Evolutionary conservation across 1,284 basidiomycete species (phyloP).

Genomic region (Rhodofomes roseus): DNA sequence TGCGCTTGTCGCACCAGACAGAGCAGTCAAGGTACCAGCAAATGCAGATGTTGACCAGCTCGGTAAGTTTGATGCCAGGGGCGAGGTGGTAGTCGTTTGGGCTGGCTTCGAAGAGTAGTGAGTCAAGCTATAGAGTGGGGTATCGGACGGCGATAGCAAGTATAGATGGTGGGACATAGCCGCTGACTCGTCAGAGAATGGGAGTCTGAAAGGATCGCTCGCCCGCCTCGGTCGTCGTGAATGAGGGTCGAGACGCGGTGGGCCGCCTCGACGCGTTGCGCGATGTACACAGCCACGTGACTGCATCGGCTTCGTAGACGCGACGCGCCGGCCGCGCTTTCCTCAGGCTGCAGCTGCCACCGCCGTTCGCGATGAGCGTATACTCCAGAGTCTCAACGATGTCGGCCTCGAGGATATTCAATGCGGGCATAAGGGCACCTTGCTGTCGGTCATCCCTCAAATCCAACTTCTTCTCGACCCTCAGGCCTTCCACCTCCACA

Average conservation of each 20-base stretch:
- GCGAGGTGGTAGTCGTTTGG: slow-evolving; percentile 48
- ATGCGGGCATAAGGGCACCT: neutral
- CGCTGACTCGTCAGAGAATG: neutral
- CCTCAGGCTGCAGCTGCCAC: neutral
- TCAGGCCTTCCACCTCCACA: neutral
- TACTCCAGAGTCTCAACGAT: neutral
- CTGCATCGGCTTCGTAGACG: neutral
- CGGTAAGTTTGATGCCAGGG: slow-evolving; percentile 74
- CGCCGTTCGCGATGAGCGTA: neutral
- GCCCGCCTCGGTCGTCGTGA: neutral
- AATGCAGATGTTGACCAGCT: slow-evolving; percentile 86
- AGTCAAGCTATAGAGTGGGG: slow-evolving; percentile 75
- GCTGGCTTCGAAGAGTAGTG: slow-evolving; percentile 74
- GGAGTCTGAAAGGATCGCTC: neutral
- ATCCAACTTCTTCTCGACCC: neutral
- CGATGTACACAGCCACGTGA: neutral
- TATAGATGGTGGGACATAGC: slow-evolving; percentile 82
- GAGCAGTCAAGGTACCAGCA: slow-evolving; percentile 79
- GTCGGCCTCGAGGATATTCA: neutral
- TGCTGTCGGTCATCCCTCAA: neutral
- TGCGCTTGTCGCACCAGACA: slow-evolving; percentile 77
- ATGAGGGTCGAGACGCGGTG: neutral
- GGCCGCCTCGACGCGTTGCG: neutral
- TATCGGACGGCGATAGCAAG: slow-evolving; percentile 77
- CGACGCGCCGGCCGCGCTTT: neutral